These are phyloP conservation scores for Monosporascus sp. DNA, from an alignment of 2,329 filamentous ascomycete species.

Conservation along the genomic window DNA sequence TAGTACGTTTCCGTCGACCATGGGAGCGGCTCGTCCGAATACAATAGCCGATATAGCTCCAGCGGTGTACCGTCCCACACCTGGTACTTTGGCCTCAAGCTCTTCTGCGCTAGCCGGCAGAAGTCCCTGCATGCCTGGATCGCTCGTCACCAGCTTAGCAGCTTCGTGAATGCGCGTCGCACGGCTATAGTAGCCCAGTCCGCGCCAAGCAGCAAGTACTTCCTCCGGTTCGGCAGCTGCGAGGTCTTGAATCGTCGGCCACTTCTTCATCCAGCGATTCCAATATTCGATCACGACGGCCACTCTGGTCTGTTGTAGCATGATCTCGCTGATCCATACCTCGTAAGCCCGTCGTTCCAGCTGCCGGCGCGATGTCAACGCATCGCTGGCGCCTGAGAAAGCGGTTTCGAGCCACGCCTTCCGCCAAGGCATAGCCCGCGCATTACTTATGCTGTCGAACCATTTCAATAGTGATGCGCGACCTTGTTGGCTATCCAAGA, in stretches of 20 bases:
- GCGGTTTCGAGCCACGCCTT: slow-evolving; percentile 49
- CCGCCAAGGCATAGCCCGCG: slow-evolving; percentile 55
- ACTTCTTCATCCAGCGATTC: slow-evolving; percentile 55
- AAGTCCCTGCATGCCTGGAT: slow-evolving; percentile 37
- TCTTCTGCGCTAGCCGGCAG: slow-evolving; percentile 42
- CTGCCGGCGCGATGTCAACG: slow-evolving; percentile 19
- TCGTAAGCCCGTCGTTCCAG: slow-evolving; percentile 56
- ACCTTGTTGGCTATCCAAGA: slow-evolving; percentile 34
- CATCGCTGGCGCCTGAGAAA: not conserved
- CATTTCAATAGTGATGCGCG: slow-evolving; percentile 41
- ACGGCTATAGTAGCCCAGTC: slow-evolving; percentile 60
- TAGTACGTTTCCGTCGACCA: slow-evolving; percentile 61
- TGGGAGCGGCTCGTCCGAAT: slow-evolving; percentile 52
- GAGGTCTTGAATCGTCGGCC: slow-evolving; percentile 54
- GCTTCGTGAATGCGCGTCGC: slow-evolving; percentile 55
- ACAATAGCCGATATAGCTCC: slow-evolving; percentile 59
- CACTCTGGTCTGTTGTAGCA: slow-evolving; percentile 63
- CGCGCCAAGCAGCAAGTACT: slow-evolving; percentile 54
- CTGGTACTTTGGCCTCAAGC: slow-evolving; percentile 48
- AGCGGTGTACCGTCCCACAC: slow-evolving; percentile 58
- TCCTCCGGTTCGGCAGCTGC: slow-evolving; percentile 49
- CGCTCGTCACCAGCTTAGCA: slow-evolving; percentile 43
- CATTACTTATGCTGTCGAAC: slow-evolving; percentile 43
- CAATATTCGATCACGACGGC: slow-evolving; percentile 58
- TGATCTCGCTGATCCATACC: slow-evolving; percentile 63